These are phyloP conservation scores for Xylaria sp. DNA, from an alignment of 2,329 filamentous ascomycete species.

Conservation along the genomic window DNA sequence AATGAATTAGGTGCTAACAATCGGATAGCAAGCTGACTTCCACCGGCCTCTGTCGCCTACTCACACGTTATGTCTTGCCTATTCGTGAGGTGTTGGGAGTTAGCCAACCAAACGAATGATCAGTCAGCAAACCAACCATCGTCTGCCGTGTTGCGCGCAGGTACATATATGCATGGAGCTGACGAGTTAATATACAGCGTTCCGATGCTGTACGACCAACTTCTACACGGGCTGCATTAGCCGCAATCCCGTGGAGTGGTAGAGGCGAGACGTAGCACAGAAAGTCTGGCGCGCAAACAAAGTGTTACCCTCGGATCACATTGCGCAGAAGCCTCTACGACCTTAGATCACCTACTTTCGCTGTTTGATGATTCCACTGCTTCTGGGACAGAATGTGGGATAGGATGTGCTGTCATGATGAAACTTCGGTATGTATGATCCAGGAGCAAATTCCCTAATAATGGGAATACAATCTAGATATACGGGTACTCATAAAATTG, in stretches of 20 bases:
- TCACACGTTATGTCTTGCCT: not conserved
- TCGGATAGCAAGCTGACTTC: not conserved
- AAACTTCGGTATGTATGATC: not conserved
- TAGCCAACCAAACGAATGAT: not conserved
- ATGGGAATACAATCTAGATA: not conserved
- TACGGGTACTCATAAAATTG: not conserved
- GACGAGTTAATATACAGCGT: not conserved
- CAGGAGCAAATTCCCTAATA: not conserved
- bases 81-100: not conserved
- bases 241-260: conserved; percentile 23
- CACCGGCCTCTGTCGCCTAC: not conserved
- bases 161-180: not conserved
- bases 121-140: not conserved
- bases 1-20: not conserved
- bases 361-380: not conserved
- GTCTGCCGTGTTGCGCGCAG: not conserved
- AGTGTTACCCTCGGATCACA: not conserved
- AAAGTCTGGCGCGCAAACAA: conserved; percentile 4
- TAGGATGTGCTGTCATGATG: not conserved
- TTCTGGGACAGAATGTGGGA: not conserved
- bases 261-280: conserved; percentile 16
- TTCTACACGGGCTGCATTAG: not conserved
- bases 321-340: not conserved
- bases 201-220: conserved; percentile 20
- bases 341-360: not conserved